These are phyloP conservation scores for Vitis hybrid DNA, from an alignment of 177 flowering plant genomes.

Conservation along the genomic window DNA sequence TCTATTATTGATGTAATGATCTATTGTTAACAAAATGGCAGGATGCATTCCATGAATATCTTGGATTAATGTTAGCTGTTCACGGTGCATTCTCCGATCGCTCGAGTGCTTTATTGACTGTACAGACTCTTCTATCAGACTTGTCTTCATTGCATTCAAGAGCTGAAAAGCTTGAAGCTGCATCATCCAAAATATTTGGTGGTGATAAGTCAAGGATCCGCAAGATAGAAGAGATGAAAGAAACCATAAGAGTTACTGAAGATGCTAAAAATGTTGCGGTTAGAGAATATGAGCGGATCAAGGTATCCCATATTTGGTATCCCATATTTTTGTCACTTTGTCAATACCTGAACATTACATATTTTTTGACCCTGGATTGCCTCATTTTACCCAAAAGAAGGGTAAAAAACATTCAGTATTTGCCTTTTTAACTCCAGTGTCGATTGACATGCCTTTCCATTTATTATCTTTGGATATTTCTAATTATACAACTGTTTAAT, in stretches of 20 bases:
- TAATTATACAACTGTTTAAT: too few relatives aligned
- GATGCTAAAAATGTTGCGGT: constrained; percentile 80
- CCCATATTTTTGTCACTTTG: neutral
- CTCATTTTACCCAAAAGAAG: too few relatives aligned
- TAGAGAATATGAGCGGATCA: constrained; percentile 85
- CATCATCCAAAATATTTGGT: constrained; percentile 90
- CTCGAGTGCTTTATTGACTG: constrained; percentile 85
- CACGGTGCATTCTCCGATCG: constrained; percentile 88
- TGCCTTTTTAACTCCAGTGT: too few relatives aligned
- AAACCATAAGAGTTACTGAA: constrained; percentile 72
- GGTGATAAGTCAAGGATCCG: constrained; percentile 82
- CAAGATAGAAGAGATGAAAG: constrained; percentile 80
- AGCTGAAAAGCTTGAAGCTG: constrained; percentile 82
- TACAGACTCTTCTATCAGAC: constrained; percentile 88
- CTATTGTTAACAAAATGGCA: constrained; percentile 28
- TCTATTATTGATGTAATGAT: neutral
- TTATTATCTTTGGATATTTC: too few relatives aligned
- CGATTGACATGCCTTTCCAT: too few relatives aligned
- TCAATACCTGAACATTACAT: neutral
- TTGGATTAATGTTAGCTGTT: constrained; percentile 87
- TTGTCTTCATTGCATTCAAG: constrained; percentile 67
- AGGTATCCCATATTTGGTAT: constrained; percentile 74
- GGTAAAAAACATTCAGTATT: too few relatives aligned
- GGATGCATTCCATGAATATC: constrained; percentile 91
- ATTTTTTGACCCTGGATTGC: too few relatives aligned